Base-by-base conservation (phyloP, 352 stramenopile genomes). In the Phytophthora europaea region DNA sequence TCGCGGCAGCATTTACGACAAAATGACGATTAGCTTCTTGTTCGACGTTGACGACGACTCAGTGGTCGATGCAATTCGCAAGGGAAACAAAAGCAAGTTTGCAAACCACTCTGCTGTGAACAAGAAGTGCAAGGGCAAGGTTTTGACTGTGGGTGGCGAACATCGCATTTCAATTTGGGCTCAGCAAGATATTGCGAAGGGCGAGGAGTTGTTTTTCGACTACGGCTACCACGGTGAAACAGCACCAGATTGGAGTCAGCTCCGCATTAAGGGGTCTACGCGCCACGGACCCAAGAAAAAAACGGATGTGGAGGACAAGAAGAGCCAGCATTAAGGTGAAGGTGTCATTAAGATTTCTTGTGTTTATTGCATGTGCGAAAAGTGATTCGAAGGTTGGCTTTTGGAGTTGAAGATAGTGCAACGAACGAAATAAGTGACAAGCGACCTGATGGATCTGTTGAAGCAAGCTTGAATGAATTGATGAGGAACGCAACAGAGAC, bases 21-120 rank as follows among this genome's bases (percentile, higher is more conserved):
- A 91, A 73, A 84, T 90, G 70, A 89, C 89, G 2, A 89, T 92
- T 62, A 92, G 82, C 47, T 99, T 97, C 74, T 58, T 98, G 23
- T 99, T 99, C 73, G 92, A 98, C 67, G 70, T 96, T 23, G 96
- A 95, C 65, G 87, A 92, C 12, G 94, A 98, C 61, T 83, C 83
- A 13, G 85, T 95, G 34, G 79, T 99, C 31, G 96, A 99, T 78
- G 94, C 95, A 6, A 91, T 94, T 48, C 86, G 89, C 50, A 95
- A 95, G 58, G 96, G 97, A 23, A 99, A 98, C 84, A 98, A 98
- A 81, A 95, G 90, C 58, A 91, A 94, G 56, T 99, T 97, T 64
- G 83, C 86, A 0, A 97, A 98, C 68, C 93, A 98, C 70, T 82
- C 71, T 18, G 70, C 57, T 23, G 74, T 75, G 28, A 58, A 81